Evolutionary conservation across 352 stramenopile species (phyloP).

Genomic region (Poterioochromonas sp.): DNA sequence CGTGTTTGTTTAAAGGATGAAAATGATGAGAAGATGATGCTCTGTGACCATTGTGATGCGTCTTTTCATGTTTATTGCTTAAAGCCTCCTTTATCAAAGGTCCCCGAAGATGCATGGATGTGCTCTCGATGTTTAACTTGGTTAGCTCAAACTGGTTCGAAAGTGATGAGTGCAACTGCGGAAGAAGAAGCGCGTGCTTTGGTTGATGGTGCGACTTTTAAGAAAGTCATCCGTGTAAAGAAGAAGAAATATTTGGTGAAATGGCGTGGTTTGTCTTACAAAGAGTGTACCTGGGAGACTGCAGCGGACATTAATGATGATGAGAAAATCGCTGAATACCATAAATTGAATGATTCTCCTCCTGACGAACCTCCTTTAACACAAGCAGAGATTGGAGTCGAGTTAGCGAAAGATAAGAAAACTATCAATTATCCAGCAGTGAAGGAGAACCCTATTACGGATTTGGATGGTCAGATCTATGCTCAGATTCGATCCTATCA

Average conservation of each 20-base stretch:
- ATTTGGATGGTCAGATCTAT: conserved; percentile 35
- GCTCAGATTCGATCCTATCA: conserved; percentile 44
- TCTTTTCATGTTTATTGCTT: conserved; percentile 67
- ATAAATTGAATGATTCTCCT: conserved; percentile 43
- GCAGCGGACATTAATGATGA: conserved; percentile 89
- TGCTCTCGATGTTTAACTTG: conserved; percentile 52
- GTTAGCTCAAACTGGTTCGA: background rate
- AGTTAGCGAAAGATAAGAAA: conserved; percentile 34
- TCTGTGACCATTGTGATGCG: conserved; percentile 77
- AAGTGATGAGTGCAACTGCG: background rate
- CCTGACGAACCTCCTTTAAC: conserved; percentile 37
- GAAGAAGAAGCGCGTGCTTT: conserved; percentile 55
- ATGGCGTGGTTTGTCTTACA: conserved; percentile 60
- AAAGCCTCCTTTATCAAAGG: conserved; percentile 54
- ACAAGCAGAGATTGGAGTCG: conserved; percentile 35
- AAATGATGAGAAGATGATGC: conserved; percentile 52
- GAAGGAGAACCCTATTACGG: background rate
- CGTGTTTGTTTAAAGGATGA: conserved; percentile 52
- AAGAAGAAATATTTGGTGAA: conserved; percentile 77
- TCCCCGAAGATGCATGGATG: conserved; percentile 62
- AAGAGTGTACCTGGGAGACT: conserved; percentile 56
- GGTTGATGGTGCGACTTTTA: conserved; percentile 50
- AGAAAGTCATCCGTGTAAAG: conserved; percentile 46
- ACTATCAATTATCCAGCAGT: conserved; percentile 31
- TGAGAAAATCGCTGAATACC: conserved; percentile 45